phyloP scores from a whole-genome alignment of 345 rosid genomes.

The Aquilaria yunnanensis region DNA sequence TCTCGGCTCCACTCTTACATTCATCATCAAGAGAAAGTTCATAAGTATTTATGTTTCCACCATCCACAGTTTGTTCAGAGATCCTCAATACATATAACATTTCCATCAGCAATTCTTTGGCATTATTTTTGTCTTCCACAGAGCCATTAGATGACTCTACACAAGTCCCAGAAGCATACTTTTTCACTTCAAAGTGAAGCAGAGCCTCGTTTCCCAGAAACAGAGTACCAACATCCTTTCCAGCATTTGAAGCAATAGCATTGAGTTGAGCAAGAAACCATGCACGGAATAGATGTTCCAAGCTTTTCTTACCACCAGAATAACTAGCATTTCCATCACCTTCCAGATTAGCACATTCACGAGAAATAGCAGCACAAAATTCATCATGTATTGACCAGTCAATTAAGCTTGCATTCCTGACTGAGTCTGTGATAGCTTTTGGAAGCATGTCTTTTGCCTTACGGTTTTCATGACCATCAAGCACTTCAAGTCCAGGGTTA shows the following conservation, averaged over 20 bases:
- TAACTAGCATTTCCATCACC: slow-evolving; percentile 26
- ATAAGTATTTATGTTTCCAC: slow-evolving; percentile 32
- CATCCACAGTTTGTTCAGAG: slow-evolving; percentile 39
- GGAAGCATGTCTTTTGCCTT: slow-evolving; percentile 27
- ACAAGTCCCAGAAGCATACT: slow-evolving; percentile 28
- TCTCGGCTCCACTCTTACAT: slow-evolving; percentile 19
- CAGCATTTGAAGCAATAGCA: slow-evolving; percentile 44
- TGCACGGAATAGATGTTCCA: slow-evolving; percentile 43
- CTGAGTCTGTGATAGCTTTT: slow-evolving; percentile 19
- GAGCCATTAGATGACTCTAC: slow-evolving; percentile 25
- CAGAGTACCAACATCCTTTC: slow-evolving; percentile 40
- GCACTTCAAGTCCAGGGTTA: slow-evolving; percentile 34
- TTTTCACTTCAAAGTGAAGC: slow-evolving; percentile 63
- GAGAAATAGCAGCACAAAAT: slow-evolving; percentile 44
- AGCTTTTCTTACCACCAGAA: slow-evolving; percentile 39
- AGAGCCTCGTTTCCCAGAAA: slow-evolving; percentile 57
- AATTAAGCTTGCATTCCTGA: slow-evolving; percentile 29
- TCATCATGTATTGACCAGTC: slow-evolving; percentile 59
- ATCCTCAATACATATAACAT: slow-evolving; percentile 46
- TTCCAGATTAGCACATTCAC: slow-evolving; percentile 29
- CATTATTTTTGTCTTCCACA: slow-evolving; percentile 29
- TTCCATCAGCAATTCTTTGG: slow-evolving; percentile 27
- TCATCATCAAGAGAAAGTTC: slow-evolving; percentile 45
- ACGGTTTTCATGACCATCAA: slow-evolving; percentile 24
- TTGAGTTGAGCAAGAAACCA: slow-evolving; percentile 73